Evolutionary conservation across 2,329 filamentous ascomycete species (phyloP).

Genomic region (Tolypocladium sp.): DNA sequence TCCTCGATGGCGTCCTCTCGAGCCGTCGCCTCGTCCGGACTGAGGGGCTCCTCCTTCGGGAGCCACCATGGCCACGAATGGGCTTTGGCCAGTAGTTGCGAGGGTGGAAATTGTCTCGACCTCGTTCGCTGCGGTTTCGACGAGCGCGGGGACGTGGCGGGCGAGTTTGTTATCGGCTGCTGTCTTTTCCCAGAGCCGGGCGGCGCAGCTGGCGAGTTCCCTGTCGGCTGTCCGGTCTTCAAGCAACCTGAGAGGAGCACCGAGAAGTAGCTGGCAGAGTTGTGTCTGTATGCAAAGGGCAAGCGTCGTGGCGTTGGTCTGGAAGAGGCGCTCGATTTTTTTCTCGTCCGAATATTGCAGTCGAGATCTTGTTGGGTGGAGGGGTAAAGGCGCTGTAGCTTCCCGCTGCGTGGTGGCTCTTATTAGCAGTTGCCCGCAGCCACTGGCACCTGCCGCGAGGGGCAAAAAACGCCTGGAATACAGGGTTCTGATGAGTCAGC

Average conservation of each 20-base stretch:
- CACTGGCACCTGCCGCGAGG: neutral
- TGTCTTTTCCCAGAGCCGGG: neutral
- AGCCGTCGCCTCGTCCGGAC: conserved; percentile 17
- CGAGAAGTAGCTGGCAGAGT: neutral
- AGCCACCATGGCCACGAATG: conserved; percentile 4
- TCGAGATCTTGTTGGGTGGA: neutral
- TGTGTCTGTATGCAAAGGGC: neutral
- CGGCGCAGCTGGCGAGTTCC: neutral
- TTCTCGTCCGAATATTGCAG: neutral
- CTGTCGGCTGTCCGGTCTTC: neutral
- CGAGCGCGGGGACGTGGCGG: neutral
- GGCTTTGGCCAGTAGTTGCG: neutral
- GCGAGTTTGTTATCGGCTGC: neutral
- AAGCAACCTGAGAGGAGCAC: neutral
- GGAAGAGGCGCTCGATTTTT: neutral
- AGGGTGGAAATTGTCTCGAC: neutral
- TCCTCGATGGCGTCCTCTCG: conserved; percentile 32
- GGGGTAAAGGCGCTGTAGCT: neutral
- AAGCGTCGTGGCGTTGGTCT: neutral
- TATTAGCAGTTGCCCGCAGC: neutral
- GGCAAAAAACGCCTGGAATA: neutral
- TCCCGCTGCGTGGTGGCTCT: neutral
- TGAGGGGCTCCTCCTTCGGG: conserved; percentile 11
- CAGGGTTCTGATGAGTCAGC: neutral
- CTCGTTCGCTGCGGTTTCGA: neutral